Base-by-base conservation (phyloP, 371 early-diverging fungal genomes). In the Syncephalastrum contaminatum region DNA sequence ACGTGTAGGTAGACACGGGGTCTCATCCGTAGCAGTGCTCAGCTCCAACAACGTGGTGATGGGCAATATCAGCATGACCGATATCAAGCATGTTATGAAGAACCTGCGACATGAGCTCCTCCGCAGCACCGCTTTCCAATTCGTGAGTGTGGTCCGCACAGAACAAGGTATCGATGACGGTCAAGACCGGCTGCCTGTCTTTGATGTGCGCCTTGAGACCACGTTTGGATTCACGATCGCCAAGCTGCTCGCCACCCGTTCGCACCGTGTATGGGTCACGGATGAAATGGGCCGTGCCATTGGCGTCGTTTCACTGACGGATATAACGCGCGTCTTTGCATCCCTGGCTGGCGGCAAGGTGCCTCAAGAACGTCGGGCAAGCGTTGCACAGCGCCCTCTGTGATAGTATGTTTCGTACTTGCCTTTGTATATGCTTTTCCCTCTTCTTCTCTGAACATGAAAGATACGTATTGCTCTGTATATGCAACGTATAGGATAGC, bases 251-350 rank as follows among this genome's bases (percentile, higher is more conserved):
- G 93, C 94, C 13, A 92, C 93, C 3, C 80, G 80, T 25, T 82
- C 92, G 0, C 94, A 93, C 57, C 87, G 94, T 45, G 78, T 94
- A 13, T 94, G 93, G 93, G 86, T 92, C 8, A 82, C 86, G 5
- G 79, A 82, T 56, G 82, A 82, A 25, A 48, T 61, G 42, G 75
- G 75, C 20, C 57, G 68, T 41, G 73, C 78, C 18, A 69, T 69
- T 42, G 89, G 91, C 6, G 85, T 91, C 14, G 83, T 91, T 8
- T 87, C 87, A 14, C 66, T 91, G 15, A 91, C 91, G 15, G 92
- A 91, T 58, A 72, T 91, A 4, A 70, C 90, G 59, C 73, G 83
- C 15, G 70, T 81, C 20, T 57, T 90, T 57, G 71, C 72, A 2
- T 27, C 27, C 30, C 55, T 30, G 22, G 47, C 54, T 20, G 59